Evolutionary conservation across 768 basidiomycete genomes (phyloP), one percentile per base, ranked within the genome.

Genomic region (Fibroporia radiculosa): DNA sequence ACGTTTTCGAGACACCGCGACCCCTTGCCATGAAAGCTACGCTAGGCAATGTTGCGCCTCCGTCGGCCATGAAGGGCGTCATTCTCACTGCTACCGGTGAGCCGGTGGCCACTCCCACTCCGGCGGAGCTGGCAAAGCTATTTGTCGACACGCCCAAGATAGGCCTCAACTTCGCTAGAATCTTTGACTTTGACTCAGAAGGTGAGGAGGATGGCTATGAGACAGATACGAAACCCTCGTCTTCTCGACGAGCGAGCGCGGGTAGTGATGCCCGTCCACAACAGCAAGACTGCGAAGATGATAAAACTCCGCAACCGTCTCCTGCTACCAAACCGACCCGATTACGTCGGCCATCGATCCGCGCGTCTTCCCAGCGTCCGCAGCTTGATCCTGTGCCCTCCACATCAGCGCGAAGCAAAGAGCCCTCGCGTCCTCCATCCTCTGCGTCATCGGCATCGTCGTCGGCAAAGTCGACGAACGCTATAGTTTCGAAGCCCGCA

Each of bases 71-170:
- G 70, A 68, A 69, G 50, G 70, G 89, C 2, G 84, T 92, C 29
- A 71, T 92, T 24, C 69, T 90, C 28, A 89, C 89, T 0, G 68
- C 80, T 6, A 89, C 89, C 0, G 88, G 89, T 6, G 80, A 89
- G 57, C 67, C 72, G 1, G 67, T 91, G 6, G 70, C 76, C 3
- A 92, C 88, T 11, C 88, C 88, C 1, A 69, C 74, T 1, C 83
- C 82, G 0, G 66, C 71, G 0, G 82, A 84, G 55, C 68, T 89
- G 0, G 73, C 73, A 2, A 78, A 74, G 27, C 68, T 88, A 2
- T 84, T 90, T 54, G 71, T 77, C 24, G 71, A 74, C 32, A 82
- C 81, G 6, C 87, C 87, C 0, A 79, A 72, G 48, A 77, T 84
- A 29, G 80, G 78, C 2, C 69, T 90, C 22, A 78, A 84, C 54